Conservation (phyloP, 2,329 filamentous ascomycete species). For the Nothophoma quercina region DNA sequence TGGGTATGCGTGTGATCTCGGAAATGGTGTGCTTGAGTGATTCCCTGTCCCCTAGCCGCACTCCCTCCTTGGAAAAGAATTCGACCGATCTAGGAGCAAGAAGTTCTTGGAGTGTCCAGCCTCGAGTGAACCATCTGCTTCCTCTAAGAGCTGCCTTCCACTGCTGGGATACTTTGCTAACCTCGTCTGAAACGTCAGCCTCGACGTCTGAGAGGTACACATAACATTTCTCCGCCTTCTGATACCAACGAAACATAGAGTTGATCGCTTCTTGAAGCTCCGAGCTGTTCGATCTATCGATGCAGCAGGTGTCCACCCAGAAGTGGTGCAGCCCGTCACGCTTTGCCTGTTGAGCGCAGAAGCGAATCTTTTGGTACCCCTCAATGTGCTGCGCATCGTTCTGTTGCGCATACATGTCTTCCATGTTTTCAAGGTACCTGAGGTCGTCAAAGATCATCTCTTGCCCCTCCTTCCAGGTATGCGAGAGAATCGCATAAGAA, state of each 20-base stretch:
- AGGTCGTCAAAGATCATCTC: too few relatives aligned
- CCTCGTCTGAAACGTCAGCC: neutral
- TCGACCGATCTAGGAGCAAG: conserved; percentile 23
- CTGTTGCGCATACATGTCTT: too few relatives aligned
- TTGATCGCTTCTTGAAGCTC: too few relatives aligned
- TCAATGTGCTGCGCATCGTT: too few relatives aligned
- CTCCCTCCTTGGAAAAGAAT: conserved; percentile 23
- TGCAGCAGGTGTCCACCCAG: too few relatives aligned
- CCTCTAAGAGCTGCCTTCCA: neutral
- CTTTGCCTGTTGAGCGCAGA: neutral
- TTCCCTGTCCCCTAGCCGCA: conserved; percentile 11
- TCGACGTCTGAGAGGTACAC: conserved; percentile 12
- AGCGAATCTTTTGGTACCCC: neutral
- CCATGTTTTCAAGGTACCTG: too few relatives aligned
- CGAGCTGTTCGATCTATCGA: too few relatives aligned
- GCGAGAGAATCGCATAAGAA: too few relatives aligned
- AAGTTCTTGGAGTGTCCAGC: conserved; percentile 21
- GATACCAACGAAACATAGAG: conserved; percentile 6
- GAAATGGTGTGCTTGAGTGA: conserved; percentile 7
- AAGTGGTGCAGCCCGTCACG: conserved; percentile 3
- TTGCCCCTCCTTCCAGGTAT: too few relatives aligned
- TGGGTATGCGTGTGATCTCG: conserved; percentile 12
- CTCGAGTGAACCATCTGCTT: conserved; percentile 18
- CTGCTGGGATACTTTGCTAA: neutral
- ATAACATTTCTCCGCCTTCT: conserved; percentile 5